A percentile compares a stretch with the other conserved stretches of the same genome.
Evolutionary conservation across 345 rosid genomes (phyloP).

Genomic region (Camelina hispida): DNA sequence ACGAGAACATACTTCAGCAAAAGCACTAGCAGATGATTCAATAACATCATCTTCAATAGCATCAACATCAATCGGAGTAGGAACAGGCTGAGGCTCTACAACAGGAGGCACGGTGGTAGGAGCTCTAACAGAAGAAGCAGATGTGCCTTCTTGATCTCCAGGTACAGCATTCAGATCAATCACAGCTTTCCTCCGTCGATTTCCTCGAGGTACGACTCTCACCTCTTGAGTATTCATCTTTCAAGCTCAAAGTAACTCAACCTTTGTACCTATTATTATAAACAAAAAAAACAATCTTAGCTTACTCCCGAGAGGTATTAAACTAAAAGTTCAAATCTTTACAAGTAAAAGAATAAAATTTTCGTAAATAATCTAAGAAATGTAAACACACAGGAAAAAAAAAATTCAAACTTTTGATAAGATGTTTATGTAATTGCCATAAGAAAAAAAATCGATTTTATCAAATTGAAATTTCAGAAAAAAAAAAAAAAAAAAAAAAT

Average conservation of each 20-base stretch:
- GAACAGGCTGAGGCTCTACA: conserved; percentile 41
- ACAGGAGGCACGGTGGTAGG: conserved; percentile 22
- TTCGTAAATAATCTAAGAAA: not conserved
- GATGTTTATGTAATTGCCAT: not conserved
- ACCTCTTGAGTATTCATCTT: conserved; percentile 36
- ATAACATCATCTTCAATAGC: conserved; percentile 78
- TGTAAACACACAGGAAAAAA: not conserved
- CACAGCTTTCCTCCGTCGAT: conserved; percentile 40
- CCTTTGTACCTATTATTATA: conserved; percentile 18
- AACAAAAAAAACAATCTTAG: too few relatives aligned
- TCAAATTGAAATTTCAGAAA: conserved; percentile 1
- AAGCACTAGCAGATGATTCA: conserved; percentile 78
- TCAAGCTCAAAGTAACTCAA: conserved; percentile 20
- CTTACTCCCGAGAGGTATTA: too few relatives aligned
- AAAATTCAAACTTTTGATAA: not conserved
- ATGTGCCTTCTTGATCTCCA: conserved; percentile 43
- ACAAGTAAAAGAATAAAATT: not conserved
- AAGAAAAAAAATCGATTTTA: not conserved
- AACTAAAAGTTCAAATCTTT: not conserved
- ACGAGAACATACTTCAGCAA: conserved; percentile 66
- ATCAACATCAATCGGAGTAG: conserved; percentile 71
- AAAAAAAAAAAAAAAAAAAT: not conserved
- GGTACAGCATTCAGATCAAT: conserved; percentile 45
- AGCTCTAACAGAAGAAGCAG: conserved; percentile 28
- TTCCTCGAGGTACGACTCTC: conserved; percentile 20